These are phyloP conservation scores for Pythium scleroteichum DNA, from an alignment of 352 stramenopile species.

Conservation along the genomic window DNA sequence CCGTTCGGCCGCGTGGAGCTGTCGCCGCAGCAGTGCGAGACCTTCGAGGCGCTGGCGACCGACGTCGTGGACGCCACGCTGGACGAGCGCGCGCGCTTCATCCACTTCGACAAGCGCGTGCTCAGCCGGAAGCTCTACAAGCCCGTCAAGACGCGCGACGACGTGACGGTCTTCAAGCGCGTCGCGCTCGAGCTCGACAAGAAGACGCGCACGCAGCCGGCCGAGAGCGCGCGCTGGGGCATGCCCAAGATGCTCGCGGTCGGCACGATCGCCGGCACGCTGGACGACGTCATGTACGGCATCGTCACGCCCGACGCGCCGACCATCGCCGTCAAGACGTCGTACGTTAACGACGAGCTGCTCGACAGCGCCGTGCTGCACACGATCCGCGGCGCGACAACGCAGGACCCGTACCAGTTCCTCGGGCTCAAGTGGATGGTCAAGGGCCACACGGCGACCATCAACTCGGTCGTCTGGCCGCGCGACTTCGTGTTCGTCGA, in stretches of 20 bases:
- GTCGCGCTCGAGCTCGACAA: conserved; percentile 6
- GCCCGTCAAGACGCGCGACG: conserved; percentile 33
- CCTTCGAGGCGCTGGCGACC: conserved; percentile 38
- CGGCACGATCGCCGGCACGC: conserved; percentile 45
- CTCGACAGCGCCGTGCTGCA: conserved; percentile 37
- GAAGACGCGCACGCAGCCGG: conserved; percentile 3
- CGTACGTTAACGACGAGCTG: conserved; percentile 29
- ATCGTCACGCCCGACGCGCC: conserved; percentile 33
- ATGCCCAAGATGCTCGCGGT: conserved; percentile 48
- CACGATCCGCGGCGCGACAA: conserved; percentile 39
- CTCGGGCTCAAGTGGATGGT: conserved; percentile 31
- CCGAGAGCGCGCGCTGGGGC: conserved; percentile 39
- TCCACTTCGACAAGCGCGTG: conserved; percentile 34
- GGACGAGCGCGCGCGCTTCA: conserved; percentile 28
- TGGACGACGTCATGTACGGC: conserved; percentile 70
- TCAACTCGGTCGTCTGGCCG: conserved; percentile 29
- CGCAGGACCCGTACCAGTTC: conserved; percentile 24
- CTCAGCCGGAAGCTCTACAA: conserved; percentile 44
- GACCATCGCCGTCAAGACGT: conserved; percentile 38
- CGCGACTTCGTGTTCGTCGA: conserved; percentile 54
- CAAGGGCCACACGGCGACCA: conserved; percentile 5
- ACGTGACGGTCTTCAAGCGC: conserved; percentile 38
- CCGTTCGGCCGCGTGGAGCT: conserved; percentile 38
- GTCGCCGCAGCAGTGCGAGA: conserved; percentile 31
- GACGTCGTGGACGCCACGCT: conserved; percentile 39